These are phyloP conservation scores for Botrytis tulipae DNA, from an alignment of 2,329 filamentous ascomycete species.

Conservation along the genomic window DNA sequence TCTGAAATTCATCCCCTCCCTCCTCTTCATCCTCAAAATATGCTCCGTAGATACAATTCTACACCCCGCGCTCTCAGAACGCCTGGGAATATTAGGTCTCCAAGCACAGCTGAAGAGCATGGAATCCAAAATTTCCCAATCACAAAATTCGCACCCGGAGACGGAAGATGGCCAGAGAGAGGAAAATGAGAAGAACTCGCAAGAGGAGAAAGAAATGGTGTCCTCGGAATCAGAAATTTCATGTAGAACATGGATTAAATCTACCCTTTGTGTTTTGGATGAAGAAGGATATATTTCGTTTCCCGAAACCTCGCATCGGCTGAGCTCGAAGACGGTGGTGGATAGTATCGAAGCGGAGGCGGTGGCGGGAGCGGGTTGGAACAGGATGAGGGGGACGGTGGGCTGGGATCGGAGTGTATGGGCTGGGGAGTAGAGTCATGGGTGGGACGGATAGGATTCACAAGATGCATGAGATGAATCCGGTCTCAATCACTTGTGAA, in stretches of 20 bases:
- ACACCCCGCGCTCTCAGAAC: neutral
- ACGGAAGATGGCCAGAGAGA: neutral
- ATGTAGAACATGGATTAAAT: neutral
- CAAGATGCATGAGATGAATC: neutral
- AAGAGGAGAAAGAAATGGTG: too few relatives aligned
- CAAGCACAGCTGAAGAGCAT: neutral
- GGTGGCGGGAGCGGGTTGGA: neutral
- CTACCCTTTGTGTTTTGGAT: neutral
- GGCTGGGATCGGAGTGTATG: constrained; percentile 9
- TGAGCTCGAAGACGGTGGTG: constrained; percentile 19
- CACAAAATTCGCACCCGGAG: neutral
- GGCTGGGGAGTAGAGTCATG: neutral
- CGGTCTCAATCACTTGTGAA: neutral
- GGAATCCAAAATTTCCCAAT: neutral
- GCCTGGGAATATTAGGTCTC: neutral
- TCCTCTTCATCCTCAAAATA: constrained; percentile 14
- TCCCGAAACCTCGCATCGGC: neutral
- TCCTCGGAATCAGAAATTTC: neutral
- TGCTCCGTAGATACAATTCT: neutral
- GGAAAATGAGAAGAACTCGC: neutral
- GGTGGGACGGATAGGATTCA: neutral
- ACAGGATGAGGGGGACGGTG: constrained; percentile 10
- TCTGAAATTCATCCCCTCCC: neutral
- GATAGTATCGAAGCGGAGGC: constrained; percentile 1
- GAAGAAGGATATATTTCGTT: constrained; percentile 7